Base-by-base conservation (phyloP, 2,329 filamentous ascomycete genomes). In the Aplosporella prunicola region DNA sequence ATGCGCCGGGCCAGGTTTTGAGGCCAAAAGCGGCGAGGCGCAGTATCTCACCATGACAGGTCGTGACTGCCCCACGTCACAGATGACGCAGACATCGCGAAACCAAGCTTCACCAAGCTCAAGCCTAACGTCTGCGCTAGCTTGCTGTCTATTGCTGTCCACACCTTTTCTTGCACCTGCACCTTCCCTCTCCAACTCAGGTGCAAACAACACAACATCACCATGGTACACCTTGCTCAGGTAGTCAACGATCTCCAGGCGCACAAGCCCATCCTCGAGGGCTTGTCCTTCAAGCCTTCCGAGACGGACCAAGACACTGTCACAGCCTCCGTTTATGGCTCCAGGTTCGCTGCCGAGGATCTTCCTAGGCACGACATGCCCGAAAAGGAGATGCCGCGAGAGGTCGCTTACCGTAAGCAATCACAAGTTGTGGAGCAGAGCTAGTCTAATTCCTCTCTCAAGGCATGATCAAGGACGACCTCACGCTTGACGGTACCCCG, bases 391-490 rank as follows among this genome's bases (percentile, higher is more conserved):
- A 94, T 95, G 88, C 89, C 89, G 29, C 78, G 76, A 49, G 83
- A 93, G 48, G 75, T 94, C 35, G 89, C 89, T n/a, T 94, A 95
- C 61, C 80, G 87, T 32, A 82, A 95, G 83, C 22, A 6, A n/a
- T n/a, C n/a, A n/a, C n/a, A n/a, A n/a, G n/a, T n/a, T n/a, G n/a
- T n/a, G n/a, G n/a, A n/a, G n/a, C n/a, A n/a, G n/a, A n/a, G n/a
- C n/a, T n/a, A n/a, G n/a, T 23, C 9, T 9, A 8, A 16, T 5
- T 13, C 13, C 10, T 20, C 24, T 28, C 18, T 16, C 25, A 22
- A 42, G 40, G 32, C 11, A 15, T 37, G 39, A 40, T 37, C 37
- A 66, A 64, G 50, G 89, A 95, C 58, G 85, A 94, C 55, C 69
- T 95, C 46, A 91, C 83, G 46, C 69, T 95, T 35, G 89, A 96